Base-by-base conservation (phyloP, 2,329 filamentous ascomycete genomes). In the Cadophora gregata region DNA sequence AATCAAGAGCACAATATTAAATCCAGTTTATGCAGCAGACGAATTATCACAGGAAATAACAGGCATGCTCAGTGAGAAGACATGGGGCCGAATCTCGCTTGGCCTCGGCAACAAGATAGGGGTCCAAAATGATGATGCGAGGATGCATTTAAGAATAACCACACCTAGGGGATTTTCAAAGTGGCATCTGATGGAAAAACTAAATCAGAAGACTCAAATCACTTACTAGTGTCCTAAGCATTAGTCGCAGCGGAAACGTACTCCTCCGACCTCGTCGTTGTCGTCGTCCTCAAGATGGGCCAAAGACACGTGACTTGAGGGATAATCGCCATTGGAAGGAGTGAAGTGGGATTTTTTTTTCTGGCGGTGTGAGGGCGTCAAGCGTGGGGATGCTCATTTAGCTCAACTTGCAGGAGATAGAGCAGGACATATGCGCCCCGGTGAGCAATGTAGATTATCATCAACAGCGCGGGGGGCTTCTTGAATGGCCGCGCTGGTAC, bases 311-410 rank as follows among this genome's bases (percentile, higher is more conserved):
- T 63, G 64, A 62, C 16, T 12, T 70, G 68, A 59, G 67, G 51
- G 58, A 69, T 69, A 70, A 67, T 59, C 47, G 68, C 69, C 63
- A 71, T 69, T 68, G 59, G 69, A n/a, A 33, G 21, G 48, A 48
- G 45, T 27, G 61, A 27, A 58, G 50, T 47, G 59, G 59, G 47
- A 56, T 31, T 33, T 36, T 31, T 33, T 36, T 61, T 42, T 60
- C 63, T 70, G 68, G 72, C 72, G 72, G 72, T 73, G 72, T 70
- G 68, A 69, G 64, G 29, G 36, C 33, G 47, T 60, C 63, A 33
- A 66, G 62, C 69, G 67, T 70, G 71, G 71, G 69, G 68, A 69
- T 55, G 62, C 58, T 48, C 51, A 42, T 56, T 65, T 70, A 67
- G 68, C 61, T 66, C 51, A n/a, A 56, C 47, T 60, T 73, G 71